These are phyloP conservation scores for Penicillium canescens DNA, from an alignment of 495 filamentous ascomycete genomes.

Conservation along the genomic window DNA sequence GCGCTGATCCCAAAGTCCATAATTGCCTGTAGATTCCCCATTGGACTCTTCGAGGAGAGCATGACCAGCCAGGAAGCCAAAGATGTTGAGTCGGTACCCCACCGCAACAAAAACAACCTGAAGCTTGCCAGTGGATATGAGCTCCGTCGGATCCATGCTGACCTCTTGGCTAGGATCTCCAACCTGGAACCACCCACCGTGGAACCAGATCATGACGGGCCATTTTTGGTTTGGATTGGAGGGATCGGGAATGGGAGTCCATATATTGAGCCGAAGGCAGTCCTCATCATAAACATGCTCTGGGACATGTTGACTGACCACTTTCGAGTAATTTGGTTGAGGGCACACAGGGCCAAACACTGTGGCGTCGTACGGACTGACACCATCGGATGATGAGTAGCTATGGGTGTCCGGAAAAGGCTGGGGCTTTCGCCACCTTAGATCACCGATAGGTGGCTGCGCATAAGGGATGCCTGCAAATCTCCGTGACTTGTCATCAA, in stretches of 20 bases:
- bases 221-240: slow-evolving; percentile 33
- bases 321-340: slow-evolving; percentile 32
- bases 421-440: slow-evolving; percentile 42
- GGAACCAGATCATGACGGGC: slow-evolving; percentile 58
- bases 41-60: slow-evolving; percentile 36
- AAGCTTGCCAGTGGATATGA: slow-evolving; percentile 49
- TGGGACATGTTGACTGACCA: slow-evolving; percentile 19
- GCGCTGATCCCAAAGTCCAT: slow-evolving; percentile 62
- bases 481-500: slow-evolving; percentile 22
- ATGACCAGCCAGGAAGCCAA: slow-evolving; percentile 59
- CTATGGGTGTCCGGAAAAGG: slow-evolving; percentile 39
- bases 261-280: slow-evolving; percentile 49
- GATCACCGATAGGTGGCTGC: slow-evolving; percentile 39
- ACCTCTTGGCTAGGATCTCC: slow-evolving; percentile 36
- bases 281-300: slow-evolving; percentile 38
- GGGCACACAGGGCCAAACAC: slow-evolving; percentile 45
- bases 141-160: slow-evolving; percentile 42
- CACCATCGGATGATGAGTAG: slow-evolving; percentile 16
- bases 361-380: slow-evolving; percentile 35
- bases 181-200: slow-evolving; percentile 54
- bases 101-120: slow-evolving; percentile 55
- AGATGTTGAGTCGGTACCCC: slow-evolving; percentile 61
- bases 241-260: slow-evolving; percentile 26
- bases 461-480: slow-evolving; percentile 51
- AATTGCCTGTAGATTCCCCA: slow-evolving; percentile 53